Percentiles rank a stretch among this genome's conserved stretches.
Evolutionary conservation across 2,329 filamentous ascomycete genomes (phyloP).

Genomic region (Arthroderma sp.): DNA sequence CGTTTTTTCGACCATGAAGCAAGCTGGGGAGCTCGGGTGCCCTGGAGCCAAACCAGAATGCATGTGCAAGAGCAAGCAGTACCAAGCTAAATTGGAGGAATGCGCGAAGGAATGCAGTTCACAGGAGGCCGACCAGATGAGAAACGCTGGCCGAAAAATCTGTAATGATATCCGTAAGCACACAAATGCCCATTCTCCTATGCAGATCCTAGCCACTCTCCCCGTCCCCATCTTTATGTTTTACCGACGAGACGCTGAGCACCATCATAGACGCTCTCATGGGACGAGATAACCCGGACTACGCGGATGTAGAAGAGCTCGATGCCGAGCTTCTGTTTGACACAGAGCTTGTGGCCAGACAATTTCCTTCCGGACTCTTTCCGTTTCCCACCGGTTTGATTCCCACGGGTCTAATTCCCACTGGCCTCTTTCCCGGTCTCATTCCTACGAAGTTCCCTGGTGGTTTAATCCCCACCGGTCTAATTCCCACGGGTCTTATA

Average conservation of each 20-base stretch:
- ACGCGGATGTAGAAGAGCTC: no score
- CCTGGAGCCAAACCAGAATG: slow-evolving; percentile 1
- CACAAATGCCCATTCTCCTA: slow-evolving; percentile 32
- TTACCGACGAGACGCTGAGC: slow-evolving; percentile 26
- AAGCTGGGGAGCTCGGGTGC: slow-evolving; percentile 6
- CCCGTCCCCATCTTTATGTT: slow-evolving; percentile 20
- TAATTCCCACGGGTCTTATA: not conserved
- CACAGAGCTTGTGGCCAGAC: no score
- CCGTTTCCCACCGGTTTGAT: no score
- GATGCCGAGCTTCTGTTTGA: no score
- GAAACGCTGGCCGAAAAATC: slow-evolving; percentile 4
- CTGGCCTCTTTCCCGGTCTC: not conserved
- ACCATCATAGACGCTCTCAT: slow-evolving; percentile 34
- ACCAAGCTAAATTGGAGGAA: slow-evolving; percentile 4
- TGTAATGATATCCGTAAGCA: slow-evolving; percentile 6
- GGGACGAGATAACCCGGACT: slow-evolving; percentile 26
- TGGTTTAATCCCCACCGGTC: not conserved
- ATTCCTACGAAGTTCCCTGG: not conserved
- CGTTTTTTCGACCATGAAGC: slow-evolving; percentile 3
- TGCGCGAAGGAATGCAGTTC: slow-evolving; percentile 5
- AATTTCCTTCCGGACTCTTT: no score
- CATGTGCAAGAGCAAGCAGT: slow-evolving; percentile 7
- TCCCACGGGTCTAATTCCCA: no score
- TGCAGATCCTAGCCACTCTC: slow-evolving; percentile 30
- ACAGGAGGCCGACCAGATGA: slow-evolving; percentile 4